Evolutionary conservation across 768 basidiomycete species (phyloP).

Genomic region (Crassisporium funariophilum): DNA sequence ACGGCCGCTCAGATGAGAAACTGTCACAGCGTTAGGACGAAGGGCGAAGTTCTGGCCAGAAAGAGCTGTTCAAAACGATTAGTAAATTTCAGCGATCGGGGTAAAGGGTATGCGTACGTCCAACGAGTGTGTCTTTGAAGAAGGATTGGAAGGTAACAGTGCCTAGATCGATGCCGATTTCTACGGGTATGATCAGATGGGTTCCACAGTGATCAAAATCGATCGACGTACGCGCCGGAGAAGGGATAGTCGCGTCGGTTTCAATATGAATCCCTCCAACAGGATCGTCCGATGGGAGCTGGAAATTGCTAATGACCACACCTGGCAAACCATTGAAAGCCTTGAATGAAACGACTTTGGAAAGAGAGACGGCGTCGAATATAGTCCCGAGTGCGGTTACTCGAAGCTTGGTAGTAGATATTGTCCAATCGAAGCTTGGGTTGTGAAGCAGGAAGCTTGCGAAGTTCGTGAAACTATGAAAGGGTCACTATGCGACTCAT

Average conservation of each 20-base stretch:
- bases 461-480: slow-evolving; percentile 58
- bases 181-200: slow-evolving; percentile 33
- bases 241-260: slow-evolving; percentile 67
- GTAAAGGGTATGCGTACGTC: slow-evolving; percentile 48
- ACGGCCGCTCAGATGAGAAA: slow-evolving; percentile 60
- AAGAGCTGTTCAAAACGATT: slow-evolving; percentile 44
- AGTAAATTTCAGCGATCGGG: slow-evolving; percentile 1
- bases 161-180: slow-evolving; percentile 71
- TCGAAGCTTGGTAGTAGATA: slow-evolving; percentile 64
- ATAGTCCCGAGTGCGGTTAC: slow-evolving; percentile 67
- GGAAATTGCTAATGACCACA: slow-evolving; percentile 70
- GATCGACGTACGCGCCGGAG: slow-evolving; percentile 56
- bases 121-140: slow-evolving; percentile 57
- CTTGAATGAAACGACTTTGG: slow-evolving; percentile 62
- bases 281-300: slow-evolving; percentile 66
- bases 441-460: slow-evolving; percentile 68
- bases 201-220: not conserved
- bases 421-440: slow-evolving; percentile 67
- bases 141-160: slow-evolving; percentile 62
- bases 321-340: slow-evolving; percentile 74
- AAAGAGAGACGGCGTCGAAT: slow-evolving; percentile 64
- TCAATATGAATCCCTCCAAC: slow-evolving; percentile 72
- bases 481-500: not conserved
- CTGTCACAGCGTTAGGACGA: slow-evolving; percentile 53
- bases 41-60: slow-evolving; percentile 51